Evolutionary conservation across 495 filamentous ascomycete species (phyloP).

Genomic region (Penicillium cosmopolitanum): DNA sequence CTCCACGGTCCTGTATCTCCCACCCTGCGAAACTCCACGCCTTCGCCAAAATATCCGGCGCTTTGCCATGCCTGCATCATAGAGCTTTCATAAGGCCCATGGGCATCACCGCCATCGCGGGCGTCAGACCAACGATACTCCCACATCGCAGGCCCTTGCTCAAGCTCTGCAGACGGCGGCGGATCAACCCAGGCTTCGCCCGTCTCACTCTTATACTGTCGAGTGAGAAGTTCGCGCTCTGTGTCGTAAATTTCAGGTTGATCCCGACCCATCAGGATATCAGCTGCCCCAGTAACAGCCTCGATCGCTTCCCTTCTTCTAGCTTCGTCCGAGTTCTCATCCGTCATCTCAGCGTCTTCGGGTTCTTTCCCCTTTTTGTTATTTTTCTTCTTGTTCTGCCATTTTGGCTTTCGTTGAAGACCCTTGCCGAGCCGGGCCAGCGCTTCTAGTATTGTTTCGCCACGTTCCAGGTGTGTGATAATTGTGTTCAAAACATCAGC

Average conservation of each 20-base stretch:
- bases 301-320: conserved; percentile 74
- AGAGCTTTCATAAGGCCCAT: conserved; percentile 82
- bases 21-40: conserved; percentile 78
- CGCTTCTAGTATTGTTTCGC: conserved; percentile 89
- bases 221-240: conserved; percentile 79
- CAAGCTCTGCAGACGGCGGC: conserved; percentile 25
- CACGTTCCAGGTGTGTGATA: conserved; percentile 72
- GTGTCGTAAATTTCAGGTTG: conserved; percentile 88
- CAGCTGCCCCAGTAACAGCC: conserved; percentile 83
- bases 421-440: conserved; percentile 78
- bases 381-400: conserved; percentile 61
- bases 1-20: conserved; percentile 66
- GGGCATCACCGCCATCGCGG: conserved; percentile 74
- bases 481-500: conserved; percentile 73
- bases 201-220: conserved; percentile 84
- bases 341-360: conserved; percentile 68
- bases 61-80: conserved; percentile 89
- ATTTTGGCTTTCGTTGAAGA: conserved; percentile 61
- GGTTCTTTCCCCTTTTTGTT: conserved; percentile 60
- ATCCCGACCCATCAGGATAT: conserved; percentile 78
- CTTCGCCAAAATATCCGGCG: conserved; percentile 93
- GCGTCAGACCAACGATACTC: conserved; percentile 91
- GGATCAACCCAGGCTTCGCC: conserved; percentile 90
- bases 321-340: conserved; percentile 72
- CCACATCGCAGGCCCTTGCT: conserved; percentile 64